phyloP scores from a whole-genome alignment of 2,329 filamentous ascomycete genomes.

The Aspergillus glaucus region DNA sequence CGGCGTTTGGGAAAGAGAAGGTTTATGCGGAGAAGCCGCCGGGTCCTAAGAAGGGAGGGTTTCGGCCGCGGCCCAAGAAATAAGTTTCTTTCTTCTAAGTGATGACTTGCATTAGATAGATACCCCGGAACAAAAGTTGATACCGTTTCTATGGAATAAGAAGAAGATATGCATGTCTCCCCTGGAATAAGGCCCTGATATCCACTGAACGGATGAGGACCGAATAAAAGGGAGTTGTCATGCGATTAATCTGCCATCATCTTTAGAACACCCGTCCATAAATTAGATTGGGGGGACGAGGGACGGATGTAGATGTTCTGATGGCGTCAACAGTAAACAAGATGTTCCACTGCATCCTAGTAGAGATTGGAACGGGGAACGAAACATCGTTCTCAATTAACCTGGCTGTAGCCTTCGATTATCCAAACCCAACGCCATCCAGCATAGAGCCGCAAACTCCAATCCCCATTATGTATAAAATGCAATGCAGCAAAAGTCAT shows the following conservation, averaged over 20 bases:
- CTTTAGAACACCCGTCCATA: conserved; percentile 44
- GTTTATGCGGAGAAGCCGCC: conserved; percentile 51
- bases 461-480: neutral
- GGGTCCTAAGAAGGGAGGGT: conserved; percentile 23
- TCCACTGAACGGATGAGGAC: conserved; percentile 16
- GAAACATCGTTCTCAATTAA: too few species aligned
- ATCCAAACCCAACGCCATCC: neutral
- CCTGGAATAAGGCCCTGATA: conserved; percentile 21
- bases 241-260: conserved; percentile 39
- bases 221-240: conserved; percentile 18
- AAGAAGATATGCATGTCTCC: conserved; percentile 18
- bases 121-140: neutral
- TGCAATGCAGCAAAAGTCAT: neutral
- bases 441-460: neutral
- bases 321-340: conserved; percentile 17
- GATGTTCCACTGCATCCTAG: too few species aligned
- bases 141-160: neutral
- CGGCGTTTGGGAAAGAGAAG: conserved; percentile 68
- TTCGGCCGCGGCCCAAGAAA: conserved; percentile 24
- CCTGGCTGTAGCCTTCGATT: too few species aligned
- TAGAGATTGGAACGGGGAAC: neutral
- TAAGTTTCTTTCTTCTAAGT: conserved; percentile 15
- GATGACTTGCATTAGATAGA: conserved; percentile 1
- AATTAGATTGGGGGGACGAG: conserved; percentile 2
- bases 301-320: conserved; percentile 32